Percentiles rank a stretch among this genome's conserved stretches.
Conservation (phyloP, 331 rosid species). For the Quercus tomentella region DNA sequence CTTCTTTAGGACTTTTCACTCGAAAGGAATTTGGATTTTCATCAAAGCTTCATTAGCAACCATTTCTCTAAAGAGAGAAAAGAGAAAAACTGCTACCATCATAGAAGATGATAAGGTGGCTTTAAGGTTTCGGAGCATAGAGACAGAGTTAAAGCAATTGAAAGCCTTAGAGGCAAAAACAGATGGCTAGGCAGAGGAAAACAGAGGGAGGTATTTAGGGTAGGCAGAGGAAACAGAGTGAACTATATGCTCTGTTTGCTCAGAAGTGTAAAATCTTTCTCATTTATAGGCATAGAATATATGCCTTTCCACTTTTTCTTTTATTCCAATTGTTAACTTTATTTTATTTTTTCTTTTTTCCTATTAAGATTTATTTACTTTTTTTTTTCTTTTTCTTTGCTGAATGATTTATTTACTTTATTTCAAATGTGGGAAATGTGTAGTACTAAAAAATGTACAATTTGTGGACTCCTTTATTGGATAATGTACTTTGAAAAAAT, state of each 20-base stretch:
- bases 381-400: constrained; percentile 2
- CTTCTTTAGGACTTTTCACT: constrained; percentile 18
- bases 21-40: constrained; percentile 22
- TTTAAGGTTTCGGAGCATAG: constrained; percentile 47
- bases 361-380: neutral
- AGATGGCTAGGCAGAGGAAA: neutral
- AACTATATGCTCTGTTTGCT: neutral
- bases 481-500: no score
- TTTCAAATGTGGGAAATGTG: neutral
- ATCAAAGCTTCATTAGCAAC: constrained; percentile 6
- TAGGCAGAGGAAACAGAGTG: neutral
- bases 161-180: constrained; percentile 9
- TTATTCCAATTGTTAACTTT: neutral
- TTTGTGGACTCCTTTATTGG: neutral
- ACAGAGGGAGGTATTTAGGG: constrained; percentile 1
- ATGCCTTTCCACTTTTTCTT: neutral
- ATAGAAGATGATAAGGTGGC: constrained; percentile 18
- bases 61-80: constrained; percentile 26
- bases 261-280: neutral
- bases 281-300: constrained; percentile 25
- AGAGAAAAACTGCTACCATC: constrained; percentile 30
- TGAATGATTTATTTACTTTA: constrained; percentile 10
- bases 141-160: constrained; percentile 2
- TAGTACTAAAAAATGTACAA: neutral
- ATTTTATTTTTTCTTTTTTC: neutral